Evolutionary conservation across 2,329 filamentous ascomycete genomes (phyloP).

Genomic region (Clarireedia monteithiana): DNA sequence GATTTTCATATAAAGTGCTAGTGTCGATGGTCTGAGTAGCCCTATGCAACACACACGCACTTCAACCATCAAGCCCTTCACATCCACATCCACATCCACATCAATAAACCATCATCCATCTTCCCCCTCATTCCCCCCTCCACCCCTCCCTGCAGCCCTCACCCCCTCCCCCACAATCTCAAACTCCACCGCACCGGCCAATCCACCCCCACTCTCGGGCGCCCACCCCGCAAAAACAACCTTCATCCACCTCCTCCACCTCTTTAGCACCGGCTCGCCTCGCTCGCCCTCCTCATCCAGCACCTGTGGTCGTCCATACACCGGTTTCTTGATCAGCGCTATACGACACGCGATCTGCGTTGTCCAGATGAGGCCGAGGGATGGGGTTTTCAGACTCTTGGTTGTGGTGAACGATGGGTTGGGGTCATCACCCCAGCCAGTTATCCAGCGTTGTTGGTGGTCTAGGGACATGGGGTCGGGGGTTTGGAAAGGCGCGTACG

Average conservation of each 20-base stretch:
- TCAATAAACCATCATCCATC: background rate
- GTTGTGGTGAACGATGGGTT: conserved; percentile 22
- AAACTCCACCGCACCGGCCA: conserved; percentile 56
- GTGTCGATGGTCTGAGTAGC: no score
- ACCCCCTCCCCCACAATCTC: conserved; percentile 65
- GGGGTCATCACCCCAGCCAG: conserved; percentile 79
- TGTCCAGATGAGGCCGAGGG: conserved; percentile 82
- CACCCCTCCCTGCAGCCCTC: conserved; percentile 24
- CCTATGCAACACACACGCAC: no score
- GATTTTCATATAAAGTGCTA: no score
- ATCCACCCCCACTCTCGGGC: conserved; percentile 40
- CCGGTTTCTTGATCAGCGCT: conserved; percentile 66
- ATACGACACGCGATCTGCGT: conserved; percentile 81
- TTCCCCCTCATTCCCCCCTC: conserved; percentile 6
- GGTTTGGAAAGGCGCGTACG: conserved; percentile 22
- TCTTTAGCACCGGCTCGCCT: conserved; percentile 41
- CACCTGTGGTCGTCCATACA: conserved; percentile 33
- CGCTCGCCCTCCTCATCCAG: conserved; percentile 32
- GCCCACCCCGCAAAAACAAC: conserved; percentile 84
- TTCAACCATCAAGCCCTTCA: background rate
- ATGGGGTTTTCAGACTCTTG: conserved; percentile 67
- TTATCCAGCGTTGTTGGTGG: conserved; percentile 92
- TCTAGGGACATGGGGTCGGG: conserved; percentile 62
- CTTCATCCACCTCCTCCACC: conserved; percentile 73
- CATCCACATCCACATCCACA: background rate